Conservation (phyloP, 805 yeast genomes). For the Blastobotrys parvus region DNA sequence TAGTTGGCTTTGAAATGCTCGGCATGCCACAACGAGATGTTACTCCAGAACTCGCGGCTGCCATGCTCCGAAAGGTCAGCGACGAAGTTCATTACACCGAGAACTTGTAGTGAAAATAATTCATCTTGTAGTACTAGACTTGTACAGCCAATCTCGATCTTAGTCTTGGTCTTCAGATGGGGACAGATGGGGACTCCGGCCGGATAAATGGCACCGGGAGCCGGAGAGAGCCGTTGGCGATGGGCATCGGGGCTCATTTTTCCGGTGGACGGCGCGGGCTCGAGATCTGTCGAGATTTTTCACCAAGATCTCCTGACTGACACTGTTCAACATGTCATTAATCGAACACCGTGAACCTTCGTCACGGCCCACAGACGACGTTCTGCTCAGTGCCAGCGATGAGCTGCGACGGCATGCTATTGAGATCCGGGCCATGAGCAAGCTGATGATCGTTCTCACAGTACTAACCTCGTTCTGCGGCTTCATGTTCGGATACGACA, state of each 20-base stretch:
- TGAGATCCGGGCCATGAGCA: slow-evolving; percentile 18
- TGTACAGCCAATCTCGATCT: too few relatives aligned
- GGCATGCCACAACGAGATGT: slow-evolving; percentile 56
- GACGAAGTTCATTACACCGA: slow-evolving; percentile 15
- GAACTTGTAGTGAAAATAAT: background rate
- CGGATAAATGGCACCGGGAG: too few relatives aligned
- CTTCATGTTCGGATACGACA: slow-evolving; percentile 95
- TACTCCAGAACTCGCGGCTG: slow-evolving; percentile 62
- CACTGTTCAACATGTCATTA: too few relatives aligned
- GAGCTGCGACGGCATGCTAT: slow-evolving; percentile 14
- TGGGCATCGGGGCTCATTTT: too few relatives aligned
- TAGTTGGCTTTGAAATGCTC: slow-evolving; percentile 63
- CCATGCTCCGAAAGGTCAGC: slow-evolving; percentile 32
- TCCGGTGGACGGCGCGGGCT: too few relatives aligned
- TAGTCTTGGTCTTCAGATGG: too few relatives aligned
- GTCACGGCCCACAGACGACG: background rate
- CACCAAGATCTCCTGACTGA: too few relatives aligned
- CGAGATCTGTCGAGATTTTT: too few relatives aligned
- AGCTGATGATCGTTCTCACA: slow-evolving; percentile 44
- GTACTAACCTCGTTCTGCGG: slow-evolving; percentile 80
- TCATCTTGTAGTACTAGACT: too few relatives aligned
- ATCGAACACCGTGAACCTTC: background rate
- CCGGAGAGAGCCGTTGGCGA: too few relatives aligned
- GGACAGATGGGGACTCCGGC: too few relatives aligned
- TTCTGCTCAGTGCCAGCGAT: background rate